A percentile compares a stretch with the other conserved stretches of the same genome.
Evolutionary conservation across 139 green algal genomes (phyloP).

Genomic region (Mychonastes homosphaera): DNA sequence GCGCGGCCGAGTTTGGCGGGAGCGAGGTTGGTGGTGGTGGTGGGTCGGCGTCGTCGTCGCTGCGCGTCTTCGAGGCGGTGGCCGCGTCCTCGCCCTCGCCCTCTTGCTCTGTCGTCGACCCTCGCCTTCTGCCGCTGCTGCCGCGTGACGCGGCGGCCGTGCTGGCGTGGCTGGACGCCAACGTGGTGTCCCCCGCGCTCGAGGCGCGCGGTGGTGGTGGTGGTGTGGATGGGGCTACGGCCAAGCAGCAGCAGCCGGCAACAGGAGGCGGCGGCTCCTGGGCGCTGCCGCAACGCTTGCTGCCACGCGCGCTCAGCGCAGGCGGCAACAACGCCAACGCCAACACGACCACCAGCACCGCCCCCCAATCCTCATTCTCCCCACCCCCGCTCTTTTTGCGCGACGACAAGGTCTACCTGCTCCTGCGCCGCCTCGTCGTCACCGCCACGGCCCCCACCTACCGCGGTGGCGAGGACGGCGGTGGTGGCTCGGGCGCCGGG

Average conservation of each 20-base stretch:
- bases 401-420: slow-evolving; percentile 20
- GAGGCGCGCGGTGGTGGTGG: not conserved
- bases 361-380: not conserved
- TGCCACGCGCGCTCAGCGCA: not conserved
- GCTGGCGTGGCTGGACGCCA: slow-evolving; percentile 7
- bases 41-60: no score
- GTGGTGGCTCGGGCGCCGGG: not conserved
- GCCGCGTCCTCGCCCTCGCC: no score
- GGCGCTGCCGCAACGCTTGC: not conserved
- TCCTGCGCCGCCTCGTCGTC: slow-evolving; percentile 8
- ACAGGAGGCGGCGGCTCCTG: not conserved
- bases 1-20: not conserved
- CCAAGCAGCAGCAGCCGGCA: not conserved
- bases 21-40: no score
- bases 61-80: no score
- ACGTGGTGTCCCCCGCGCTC: not conserved
- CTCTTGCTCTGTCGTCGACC: no score
- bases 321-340: not conserved
- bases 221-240: not conserved
- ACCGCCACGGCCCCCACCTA: slow-evolving; percentile 1
- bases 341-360: not conserved
- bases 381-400: not conserved
- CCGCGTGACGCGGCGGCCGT: slow-evolving; percentile 4
- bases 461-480: not conserved
- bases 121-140: slow-evolving; percentile 14